phyloP scores from a whole-genome alignment of 352 stramenopile genomes.

The Globisporangium paroecandrum region DNA sequence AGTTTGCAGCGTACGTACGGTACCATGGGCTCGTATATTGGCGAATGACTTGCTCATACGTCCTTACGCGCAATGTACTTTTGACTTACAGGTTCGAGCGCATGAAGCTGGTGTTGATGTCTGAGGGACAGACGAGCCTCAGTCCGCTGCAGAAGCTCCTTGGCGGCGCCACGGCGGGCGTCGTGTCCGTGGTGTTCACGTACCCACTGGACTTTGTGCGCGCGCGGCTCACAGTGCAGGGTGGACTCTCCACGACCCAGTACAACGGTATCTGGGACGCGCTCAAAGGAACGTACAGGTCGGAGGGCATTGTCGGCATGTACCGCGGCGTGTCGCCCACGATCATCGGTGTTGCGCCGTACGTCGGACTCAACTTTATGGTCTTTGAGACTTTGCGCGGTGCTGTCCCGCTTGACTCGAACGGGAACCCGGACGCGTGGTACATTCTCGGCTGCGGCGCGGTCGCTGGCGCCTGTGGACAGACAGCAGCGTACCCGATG shows the following conservation, averaged over 20 bases:
- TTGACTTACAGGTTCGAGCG: conserved; percentile 36
- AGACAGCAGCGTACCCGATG: conserved; percentile 74
- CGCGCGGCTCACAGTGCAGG: conserved; percentile 68
- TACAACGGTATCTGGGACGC: conserved; percentile 67
- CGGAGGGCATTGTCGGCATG: conserved; percentile 54
- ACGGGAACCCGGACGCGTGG: conserved; percentile 47
- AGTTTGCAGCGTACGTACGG: conserved; percentile 49
- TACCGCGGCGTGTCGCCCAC: conserved; percentile 64
- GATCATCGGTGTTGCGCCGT: conserved; percentile 66
- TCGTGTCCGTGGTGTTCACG: conserved; percentile 63
- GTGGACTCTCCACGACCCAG: conserved; percentile 49
- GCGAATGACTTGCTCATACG: background rate
- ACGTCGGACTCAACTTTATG: conserved; percentile 76
- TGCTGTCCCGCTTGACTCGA: conserved; percentile 34
- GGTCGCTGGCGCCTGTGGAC: conserved; percentile 58
- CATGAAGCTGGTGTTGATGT: conserved; percentile 47
- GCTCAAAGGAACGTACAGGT: conserved; percentile 40
- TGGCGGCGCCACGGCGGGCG: conserved; percentile 52
- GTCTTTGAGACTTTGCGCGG: conserved; percentile 66
- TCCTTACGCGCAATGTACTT: background rate
- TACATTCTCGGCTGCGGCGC: conserved; percentile 61
- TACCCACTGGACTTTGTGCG: conserved; percentile 76
- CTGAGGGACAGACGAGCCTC: conserved; percentile 34
- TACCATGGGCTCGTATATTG: background rate
- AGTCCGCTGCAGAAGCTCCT: conserved; percentile 50